These are phyloP conservation scores for Globisporangium acanthophoron DNA, from an alignment of 352 stramenopile genomes.

Conservation along the genomic window DNA sequence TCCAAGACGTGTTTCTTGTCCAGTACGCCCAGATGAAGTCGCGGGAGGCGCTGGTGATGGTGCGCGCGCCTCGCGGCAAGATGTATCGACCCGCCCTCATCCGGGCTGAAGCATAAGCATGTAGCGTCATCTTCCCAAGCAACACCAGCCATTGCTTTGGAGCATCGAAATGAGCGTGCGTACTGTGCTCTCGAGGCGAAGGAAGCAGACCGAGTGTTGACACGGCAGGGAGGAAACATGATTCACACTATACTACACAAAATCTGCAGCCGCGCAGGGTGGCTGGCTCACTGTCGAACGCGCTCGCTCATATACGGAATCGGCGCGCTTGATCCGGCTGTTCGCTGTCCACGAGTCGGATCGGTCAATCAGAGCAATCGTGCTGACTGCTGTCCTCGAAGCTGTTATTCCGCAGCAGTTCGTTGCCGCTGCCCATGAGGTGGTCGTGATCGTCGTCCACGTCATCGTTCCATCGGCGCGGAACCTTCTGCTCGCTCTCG, in stretches of 20 bases:
- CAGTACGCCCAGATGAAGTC: constrained; percentile 2
- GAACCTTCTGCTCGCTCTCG: constrained; percentile 18
- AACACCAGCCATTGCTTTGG: no score
- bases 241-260: constrained; percentile 10
- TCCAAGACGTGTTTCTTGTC: constrained; percentile 55
- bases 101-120: constrained; percentile 1
- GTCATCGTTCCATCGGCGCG: constrained; percentile 29
- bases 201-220: background rate
- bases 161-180: no score
- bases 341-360: background rate
- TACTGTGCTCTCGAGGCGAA: background rate
- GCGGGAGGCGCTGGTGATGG: constrained; percentile 37
- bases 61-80: constrained; percentile 34
- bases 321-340: background rate
- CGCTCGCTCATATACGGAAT: background rate
- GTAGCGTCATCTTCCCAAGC: no score
- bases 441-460: constrained; percentile 58
- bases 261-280: background rate
- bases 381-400: constrained; percentile 40
- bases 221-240: background rate
- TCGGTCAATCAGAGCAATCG: constrained; percentile 5
- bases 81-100: constrained; percentile 41
- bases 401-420: constrained; percentile 52
- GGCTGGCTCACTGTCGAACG: background rate
- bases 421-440: constrained; percentile 70